A percentile compares a stretch with the other conserved stretches of the same genome.
Conservation (phyloP, 805 yeast genomes). For the Yamadazyma olivae region DNA sequence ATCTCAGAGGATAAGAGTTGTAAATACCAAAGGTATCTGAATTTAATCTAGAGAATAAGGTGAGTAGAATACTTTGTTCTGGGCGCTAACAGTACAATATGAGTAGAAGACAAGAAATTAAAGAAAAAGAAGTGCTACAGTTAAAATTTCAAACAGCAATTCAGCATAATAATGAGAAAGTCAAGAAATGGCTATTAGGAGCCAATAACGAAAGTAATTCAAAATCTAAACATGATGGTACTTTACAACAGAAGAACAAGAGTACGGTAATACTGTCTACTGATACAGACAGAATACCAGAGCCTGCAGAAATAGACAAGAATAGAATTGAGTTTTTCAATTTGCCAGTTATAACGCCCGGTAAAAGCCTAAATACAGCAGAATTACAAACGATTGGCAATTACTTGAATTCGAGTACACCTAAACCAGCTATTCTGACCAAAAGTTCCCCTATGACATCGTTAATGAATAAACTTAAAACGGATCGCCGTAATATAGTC, state of each 20-base stretch:
- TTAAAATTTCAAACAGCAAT: conserved; percentile 45
- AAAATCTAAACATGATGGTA: no score
- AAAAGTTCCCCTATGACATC: conserved; percentile 35
- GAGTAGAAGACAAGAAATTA: conserved; percentile 40
- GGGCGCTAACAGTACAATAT: no score
- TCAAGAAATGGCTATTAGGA: conserved; percentile 10
- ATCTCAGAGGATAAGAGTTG: not conserved
- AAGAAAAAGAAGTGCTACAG: conserved; percentile 45
- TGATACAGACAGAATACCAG: not conserved
- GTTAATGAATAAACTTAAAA: conserved; percentile 35
- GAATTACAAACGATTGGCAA: conserved; percentile 4
- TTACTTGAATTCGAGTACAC: conserved; percentile 7
- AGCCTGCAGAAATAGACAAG: conserved; percentile 8
- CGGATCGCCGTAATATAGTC: conserved; percentile 8
- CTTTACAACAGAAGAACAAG: not conserved
- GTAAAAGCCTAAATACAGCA: conserved; percentile 9
- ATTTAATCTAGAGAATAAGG: no score
- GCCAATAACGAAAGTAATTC: no score
- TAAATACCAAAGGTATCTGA: no score
- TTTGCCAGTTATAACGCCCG: conserved; percentile 28
- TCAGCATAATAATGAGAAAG: conserved; percentile 24
- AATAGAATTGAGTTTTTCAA: conserved; percentile 21
- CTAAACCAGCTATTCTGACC: no score
- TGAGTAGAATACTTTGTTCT: no score
- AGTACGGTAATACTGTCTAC: no score